Evolutionary conservation across 768 basidiomycete species (phyloP), one percentile per base, ranked within the genome.

Genomic region (Suillus sp.): DNA sequence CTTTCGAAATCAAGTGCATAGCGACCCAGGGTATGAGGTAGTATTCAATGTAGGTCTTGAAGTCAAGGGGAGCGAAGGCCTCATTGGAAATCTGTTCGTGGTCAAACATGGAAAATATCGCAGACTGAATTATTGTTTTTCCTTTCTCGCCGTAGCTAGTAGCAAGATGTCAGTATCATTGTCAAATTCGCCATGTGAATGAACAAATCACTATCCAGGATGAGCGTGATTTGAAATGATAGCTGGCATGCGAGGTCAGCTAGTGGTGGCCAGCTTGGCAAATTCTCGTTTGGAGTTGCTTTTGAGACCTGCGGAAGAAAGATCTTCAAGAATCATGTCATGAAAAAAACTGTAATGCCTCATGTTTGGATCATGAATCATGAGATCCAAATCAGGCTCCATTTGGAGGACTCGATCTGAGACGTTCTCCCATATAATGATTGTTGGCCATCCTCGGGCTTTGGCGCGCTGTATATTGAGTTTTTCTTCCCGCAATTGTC

Each of bases 241-340:
- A 22, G 4, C n/a, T 25, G 45, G n/a, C 3, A 47, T 47, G 45
- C 45, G 22, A 47, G 1, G n/a, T 40, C 38, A 13, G 38, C 38
- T 40, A 40, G 38, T 40, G 38, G 16, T 40, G 16, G 38, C 38
- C 38, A 40, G 38, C 38, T 40, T 40, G 38, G 38, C 16, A 40
- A 40, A 40, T 10, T 47, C 45, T 22, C 45, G 45, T 22, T 47
- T 22, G 45, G 45, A 47, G 45, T 47, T 3, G 10, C 45, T 47
- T 13, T 47, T 22, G 4, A 47, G 22, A 22, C 45, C 45, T 40
- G 38, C 14, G 38, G 38, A 40, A 47, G 45, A 47, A 22, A 47
- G 45, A 22, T 47, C 45, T 47, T 47, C 45, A 22, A 47, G 45
- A 47, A 47, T 8, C 45, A 47, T 47, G 22, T 47, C 45, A 47